Percentiles rank a stretch among this genome's conserved stretches.
phyloP scores from a whole-genome alignment of 2,329 filamentous ascomycete species.

The Cladophialophora carrionii region DNA sequence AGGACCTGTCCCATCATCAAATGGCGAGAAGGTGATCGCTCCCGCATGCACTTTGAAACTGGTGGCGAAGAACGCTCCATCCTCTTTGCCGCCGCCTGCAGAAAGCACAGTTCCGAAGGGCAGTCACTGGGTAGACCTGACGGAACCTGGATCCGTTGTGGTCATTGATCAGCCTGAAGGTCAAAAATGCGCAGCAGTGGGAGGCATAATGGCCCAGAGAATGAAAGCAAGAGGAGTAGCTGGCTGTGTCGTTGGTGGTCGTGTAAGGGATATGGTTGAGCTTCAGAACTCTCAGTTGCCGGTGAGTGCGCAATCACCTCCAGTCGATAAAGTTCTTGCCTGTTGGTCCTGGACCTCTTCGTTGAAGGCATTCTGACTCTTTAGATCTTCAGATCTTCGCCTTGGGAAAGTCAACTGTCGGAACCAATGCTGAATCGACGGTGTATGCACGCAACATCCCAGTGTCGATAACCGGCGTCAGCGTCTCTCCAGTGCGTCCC shows the following conservation, averaged over 20 bases:
- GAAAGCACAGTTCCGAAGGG: conserved; percentile 59
- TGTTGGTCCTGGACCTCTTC: not conserved
- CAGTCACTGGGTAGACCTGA: conserved; percentile 70
- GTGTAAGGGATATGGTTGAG: conserved; percentile 68
- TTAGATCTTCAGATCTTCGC: conserved; percentile 52
- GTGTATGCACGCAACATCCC: conserved; percentile 48
- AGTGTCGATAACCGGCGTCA: conserved; percentile 48
- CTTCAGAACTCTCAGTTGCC: conserved; percentile 60
- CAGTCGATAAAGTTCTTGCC: not conserved
- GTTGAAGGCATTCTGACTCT: conserved; percentile 11
- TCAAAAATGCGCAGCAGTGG: conserved; percentile 71
- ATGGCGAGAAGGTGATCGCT: conserved; percentile 43
- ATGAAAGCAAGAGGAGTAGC: conserved; percentile 65
- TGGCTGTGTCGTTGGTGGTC: conserved; percentile 68
- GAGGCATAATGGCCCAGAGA: conserved; percentile 74
- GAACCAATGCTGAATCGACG: conserved; percentile 51
- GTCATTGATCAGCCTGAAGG: conserved; percentile 67
- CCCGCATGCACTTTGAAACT: conserved; percentile 57
- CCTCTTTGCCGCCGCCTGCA: conserved; percentile 39
- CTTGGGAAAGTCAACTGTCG: conserved; percentile 49
- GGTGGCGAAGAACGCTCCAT: conserved; percentile 50
- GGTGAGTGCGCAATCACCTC: conserved; percentile 49
- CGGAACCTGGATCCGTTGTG: conserved; percentile 63
- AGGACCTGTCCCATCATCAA: conserved; percentile 18
- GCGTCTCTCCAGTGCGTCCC: conserved; percentile 46